phyloP scores from a whole-genome alignment of 768 basidiomycete genomes.

The Tricholoma sp. region DNA sequence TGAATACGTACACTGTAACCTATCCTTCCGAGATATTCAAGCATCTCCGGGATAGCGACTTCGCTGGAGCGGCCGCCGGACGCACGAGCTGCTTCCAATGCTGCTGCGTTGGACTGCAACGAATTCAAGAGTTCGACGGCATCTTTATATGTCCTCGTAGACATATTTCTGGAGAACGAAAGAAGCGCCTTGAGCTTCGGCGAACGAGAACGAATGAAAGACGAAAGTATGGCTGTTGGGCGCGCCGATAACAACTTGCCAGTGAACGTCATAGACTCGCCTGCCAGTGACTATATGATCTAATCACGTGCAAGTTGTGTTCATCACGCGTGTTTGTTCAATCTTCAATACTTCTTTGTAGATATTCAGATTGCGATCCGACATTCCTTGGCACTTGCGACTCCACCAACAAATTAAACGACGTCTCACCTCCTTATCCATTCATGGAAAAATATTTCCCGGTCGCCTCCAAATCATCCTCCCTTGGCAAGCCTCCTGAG shows the following conservation, averaged over 20 bases:
- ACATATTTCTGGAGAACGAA: conserved; percentile 38
- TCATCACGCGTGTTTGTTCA: too few species aligned
- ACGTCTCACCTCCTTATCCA: not conserved
- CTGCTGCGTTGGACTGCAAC: conserved; percentile 91
- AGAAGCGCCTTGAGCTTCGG: not conserved
- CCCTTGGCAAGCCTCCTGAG: not conserved
- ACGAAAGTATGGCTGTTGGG: conserved; percentile 11
- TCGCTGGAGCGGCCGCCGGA: conserved; percentile 56
- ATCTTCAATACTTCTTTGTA: not conserved
- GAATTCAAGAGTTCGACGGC: conserved; percentile 72
- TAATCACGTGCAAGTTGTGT: not conserved
- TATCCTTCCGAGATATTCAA: conserved; percentile 82
- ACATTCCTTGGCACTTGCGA: not conserved
- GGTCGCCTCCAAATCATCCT: conserved; percentile 14
- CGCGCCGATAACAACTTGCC: conserved; percentile 2
- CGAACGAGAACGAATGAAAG: conserved; percentile 8
- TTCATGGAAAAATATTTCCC: conserved; percentile 22
- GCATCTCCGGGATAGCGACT: conserved; percentile 81
- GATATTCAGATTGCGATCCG: conserved; percentile 1
- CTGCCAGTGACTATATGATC: not conserved
- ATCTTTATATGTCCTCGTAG: conserved; percentile 62
- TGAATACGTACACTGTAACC: conserved; percentile 68
- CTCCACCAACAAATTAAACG: not conserved
- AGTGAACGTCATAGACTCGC: too few species aligned
- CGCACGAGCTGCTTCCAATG: conserved; percentile 76